Percentiles rank a stretch among this genome's conserved stretches.
These are phyloP conservation scores for Aspergillus alliaceus DNA, from an alignment of 2,329 filamentous ascomycete species.

Conservation along the genomic window DNA sequence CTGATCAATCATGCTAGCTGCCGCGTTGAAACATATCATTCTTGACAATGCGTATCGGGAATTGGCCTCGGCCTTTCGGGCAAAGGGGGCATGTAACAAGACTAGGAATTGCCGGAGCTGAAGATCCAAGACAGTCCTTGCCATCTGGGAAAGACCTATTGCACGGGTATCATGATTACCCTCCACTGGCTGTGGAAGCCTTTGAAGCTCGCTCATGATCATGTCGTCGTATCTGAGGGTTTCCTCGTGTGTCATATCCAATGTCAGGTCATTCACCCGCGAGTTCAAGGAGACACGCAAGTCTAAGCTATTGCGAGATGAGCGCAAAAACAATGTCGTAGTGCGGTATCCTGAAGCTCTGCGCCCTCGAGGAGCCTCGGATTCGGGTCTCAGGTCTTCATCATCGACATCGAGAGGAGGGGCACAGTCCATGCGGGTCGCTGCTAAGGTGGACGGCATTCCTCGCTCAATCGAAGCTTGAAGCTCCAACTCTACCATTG, in stretches of 20 bases:
- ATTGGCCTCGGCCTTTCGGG: neutral
- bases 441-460: neutral
- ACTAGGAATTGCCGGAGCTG: neutral
- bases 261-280: neutral
- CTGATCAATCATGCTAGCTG: neutral
- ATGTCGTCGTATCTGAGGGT: neutral
- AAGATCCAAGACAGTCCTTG: neutral
- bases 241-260: neutral
- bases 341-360: neutral
- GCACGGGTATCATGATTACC: neutral
- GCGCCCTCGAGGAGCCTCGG: neutral
- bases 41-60: neutral
- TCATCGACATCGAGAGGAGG: neutral
- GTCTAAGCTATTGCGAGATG: neutral
- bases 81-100: neutral
- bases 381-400: neutral
- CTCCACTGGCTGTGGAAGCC: rapidly evolving
- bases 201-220: neutral
- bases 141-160: neutral
- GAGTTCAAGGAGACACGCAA: neutral
- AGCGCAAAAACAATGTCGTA: neutral
- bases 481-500: neutral
- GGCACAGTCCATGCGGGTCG: neutral
- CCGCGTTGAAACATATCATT: neutral
- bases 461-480: neutral